Conservation (phyloP, 2,329 filamentous ascomycete genomes). For the Trichoderma brevicompactum region DNA sequence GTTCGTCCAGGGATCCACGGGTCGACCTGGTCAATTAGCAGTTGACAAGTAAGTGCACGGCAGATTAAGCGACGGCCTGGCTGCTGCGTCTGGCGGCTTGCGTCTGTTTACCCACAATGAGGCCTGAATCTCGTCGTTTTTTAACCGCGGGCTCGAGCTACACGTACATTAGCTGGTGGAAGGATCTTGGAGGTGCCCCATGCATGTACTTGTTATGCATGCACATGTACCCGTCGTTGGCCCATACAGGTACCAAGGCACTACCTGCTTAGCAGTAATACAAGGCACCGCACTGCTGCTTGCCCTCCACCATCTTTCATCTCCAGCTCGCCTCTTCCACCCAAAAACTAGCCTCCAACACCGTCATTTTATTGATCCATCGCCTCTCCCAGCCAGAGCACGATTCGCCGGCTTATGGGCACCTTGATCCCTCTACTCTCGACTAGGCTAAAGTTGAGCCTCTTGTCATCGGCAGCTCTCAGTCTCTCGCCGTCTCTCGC, state of each 20-base stretch:
- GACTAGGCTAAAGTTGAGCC: neutral
- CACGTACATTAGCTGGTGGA: constrained; percentile 22
- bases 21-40: constrained; percentile 10
- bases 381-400: neutral
- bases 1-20: constrained; percentile 6
- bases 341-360: neutral
- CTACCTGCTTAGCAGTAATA: neutral
- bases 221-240: constrained; percentile 2
- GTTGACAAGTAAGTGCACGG: constrained; percentile 11
- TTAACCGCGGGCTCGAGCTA: constrained; percentile 23
- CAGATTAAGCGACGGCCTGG: constrained; percentile 27
- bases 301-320: neutral
- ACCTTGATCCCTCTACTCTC: constrained; percentile 1
- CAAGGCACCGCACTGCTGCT: neutral
- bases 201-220: neutral
- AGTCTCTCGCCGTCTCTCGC: neutral
- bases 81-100: constrained; percentile 25
- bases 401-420: neutral
- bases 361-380: constrained; percentile 12
- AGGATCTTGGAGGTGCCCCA: constrained; percentile 17
- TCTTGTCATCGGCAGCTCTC: neutral
- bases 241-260: too few species aligned
- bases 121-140: constrained; percentile 9
- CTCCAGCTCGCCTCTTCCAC: neutral
- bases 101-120: constrained; percentile 23